Evolutionary conservation across 2,329 filamentous ascomycete genomes (phyloP).

Genomic region (Annulohypoxylon truncatum): DNA sequence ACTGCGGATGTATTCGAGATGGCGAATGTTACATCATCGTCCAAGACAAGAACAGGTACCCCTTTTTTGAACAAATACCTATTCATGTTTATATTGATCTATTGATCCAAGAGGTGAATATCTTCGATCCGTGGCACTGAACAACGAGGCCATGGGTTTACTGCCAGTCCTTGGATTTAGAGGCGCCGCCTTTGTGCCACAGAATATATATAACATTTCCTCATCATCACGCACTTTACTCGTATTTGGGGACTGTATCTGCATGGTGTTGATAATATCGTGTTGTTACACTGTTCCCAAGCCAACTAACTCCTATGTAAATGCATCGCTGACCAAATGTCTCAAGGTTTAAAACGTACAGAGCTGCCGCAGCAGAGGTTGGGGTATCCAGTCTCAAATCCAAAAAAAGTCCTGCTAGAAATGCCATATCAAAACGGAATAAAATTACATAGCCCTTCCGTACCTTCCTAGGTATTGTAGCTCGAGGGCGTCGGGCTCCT

Average conservation of each 20-base stretch:
- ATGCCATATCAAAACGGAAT: neutral
- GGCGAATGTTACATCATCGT: too few relatives aligned
- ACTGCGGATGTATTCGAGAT: too few relatives aligned
- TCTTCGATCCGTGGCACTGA: too few relatives aligned
- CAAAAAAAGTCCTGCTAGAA: neutral
- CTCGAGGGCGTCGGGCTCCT: slow-evolving; percentile 38
- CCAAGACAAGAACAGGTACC: too few relatives aligned
- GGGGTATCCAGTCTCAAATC: slow-evolving; percentile 5
- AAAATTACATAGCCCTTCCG: slow-evolving; percentile 30
- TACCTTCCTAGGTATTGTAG: slow-evolving; percentile 33
- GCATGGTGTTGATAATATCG: neutral
- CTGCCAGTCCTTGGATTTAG: too few relatives aligned
- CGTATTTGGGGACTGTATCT: neutral
- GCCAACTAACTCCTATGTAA: slow-evolving; percentile 1
- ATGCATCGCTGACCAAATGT: neutral
- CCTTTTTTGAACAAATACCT: too few relatives aligned
- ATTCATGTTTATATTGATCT: too few relatives aligned
- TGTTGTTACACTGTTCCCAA: neutral
- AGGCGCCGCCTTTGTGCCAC: too few relatives aligned
- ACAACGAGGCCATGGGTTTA: too few relatives aligned
- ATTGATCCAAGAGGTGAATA: too few relatives aligned
- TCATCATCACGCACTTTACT: too few relatives aligned
- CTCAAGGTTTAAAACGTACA: neutral
- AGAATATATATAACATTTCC: too few relatives aligned
- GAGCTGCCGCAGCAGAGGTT: neutral